Percentiles rank a stretch among this genome's conserved stretches.
Conservation (phyloP, 2,329 filamentous ascomycete species). For the Nemania sp. region DNA sequence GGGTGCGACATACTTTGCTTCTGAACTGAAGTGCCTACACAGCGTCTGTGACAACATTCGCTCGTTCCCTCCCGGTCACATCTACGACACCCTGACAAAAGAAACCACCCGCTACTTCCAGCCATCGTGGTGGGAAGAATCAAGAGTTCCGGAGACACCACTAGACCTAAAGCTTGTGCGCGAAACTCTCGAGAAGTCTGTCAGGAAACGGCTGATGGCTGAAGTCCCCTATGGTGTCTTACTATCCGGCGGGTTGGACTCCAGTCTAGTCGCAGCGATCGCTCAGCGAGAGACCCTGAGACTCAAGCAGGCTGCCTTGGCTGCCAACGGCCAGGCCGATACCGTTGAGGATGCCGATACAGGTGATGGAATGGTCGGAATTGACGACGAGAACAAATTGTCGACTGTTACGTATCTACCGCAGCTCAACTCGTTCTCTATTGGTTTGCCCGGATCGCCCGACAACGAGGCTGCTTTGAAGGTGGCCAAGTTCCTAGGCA, state of each 20-base stretch:
- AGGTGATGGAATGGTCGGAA: slow-evolving; percentile 85
- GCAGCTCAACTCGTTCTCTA: slow-evolving; percentile 98
- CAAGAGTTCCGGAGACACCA: slow-evolving; percentile 80
- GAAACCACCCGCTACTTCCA: slow-evolving; percentile 88
- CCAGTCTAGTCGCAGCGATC: slow-evolving; percentile 93
- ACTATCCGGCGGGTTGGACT: slow-evolving; percentile 94
- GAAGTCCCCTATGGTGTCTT: slow-evolving; percentile 98
- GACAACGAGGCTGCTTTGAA: slow-evolving; percentile 92
- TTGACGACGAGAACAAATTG: slow-evolving; percentile 91
- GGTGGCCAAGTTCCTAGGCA: slow-evolving; percentile 96
- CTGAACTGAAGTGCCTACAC: slow-evolving; percentile 93
- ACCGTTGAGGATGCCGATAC: slow-evolving; percentile 65
- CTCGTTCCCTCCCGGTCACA: slow-evolving; percentile 92
- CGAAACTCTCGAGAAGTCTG: slow-evolving; percentile 86
- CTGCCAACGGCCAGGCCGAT: slow-evolving; percentile 58
- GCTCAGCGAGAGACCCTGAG: slow-evolving; percentile 91
- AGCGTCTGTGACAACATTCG: slow-evolving; percentile 96
- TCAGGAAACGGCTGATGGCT: slow-evolving; percentile 97
- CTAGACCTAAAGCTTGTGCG: slow-evolving; percentile 87
- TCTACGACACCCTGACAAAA: slow-evolving; percentile 95
- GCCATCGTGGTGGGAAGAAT: slow-evolving; percentile 90
- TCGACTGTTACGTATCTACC: slow-evolving; percentile 91
- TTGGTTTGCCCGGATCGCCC: slow-evolving; percentile 91
- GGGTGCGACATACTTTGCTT: slow-evolving; percentile 92
- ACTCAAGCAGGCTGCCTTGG: slow-evolving; percentile 74